These are phyloP conservation scores for Penicillium sclerotigenum DNA, from an alignment of 2,329 filamentous ascomycete species.

Conservation along the genomic window DNA sequence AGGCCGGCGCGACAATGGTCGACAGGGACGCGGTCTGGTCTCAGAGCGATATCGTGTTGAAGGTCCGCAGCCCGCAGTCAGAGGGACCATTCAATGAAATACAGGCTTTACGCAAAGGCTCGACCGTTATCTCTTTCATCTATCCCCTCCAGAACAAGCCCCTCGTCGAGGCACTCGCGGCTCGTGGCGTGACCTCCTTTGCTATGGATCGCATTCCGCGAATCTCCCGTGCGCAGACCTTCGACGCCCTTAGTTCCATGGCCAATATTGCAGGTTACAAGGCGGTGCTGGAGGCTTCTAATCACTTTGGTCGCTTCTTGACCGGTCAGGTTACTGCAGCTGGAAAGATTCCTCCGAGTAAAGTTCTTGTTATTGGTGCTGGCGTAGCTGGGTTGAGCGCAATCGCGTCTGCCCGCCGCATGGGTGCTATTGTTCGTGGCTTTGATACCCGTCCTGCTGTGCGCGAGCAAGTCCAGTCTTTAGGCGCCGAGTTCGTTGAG, in stretches of 20 bases:
- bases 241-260: conserved; percentile 88
- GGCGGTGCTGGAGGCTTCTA: conserved; percentile 83
- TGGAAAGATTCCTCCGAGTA: conserved; percentile 85
- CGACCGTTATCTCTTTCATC: conserved; percentile 77
- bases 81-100: conserved; percentile 62
- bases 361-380: conserved; percentile 84
- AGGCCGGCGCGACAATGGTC: conserved; percentile 74
- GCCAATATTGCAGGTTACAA: conserved; percentile 94
- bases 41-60: conserved; percentile 74
- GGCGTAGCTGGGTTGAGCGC: conserved; percentile 86
- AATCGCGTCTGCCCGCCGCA: conserved; percentile 78
- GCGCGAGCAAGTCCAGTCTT: conserved; percentile 83
- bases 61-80: conserved; percentile 71
- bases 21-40: conserved; percentile 68
- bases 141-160: conserved; percentile 77
- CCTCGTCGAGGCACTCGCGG: conserved; percentile 69
- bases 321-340: conserved; percentile 89
- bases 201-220: conserved; percentile 93
- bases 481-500: conserved; percentile 86
- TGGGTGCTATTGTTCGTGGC: conserved; percentile 84
- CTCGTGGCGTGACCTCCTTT: conserved; percentile 70
- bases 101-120: conserved; percentile 62
- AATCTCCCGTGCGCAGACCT: conserved; percentile 83
- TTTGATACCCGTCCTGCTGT: conserved; percentile 90
- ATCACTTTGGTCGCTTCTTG: conserved; percentile 82